phyloP scores from a whole-genome alignment of 2,329 filamentous ascomycete genomes.

The Blumeria graminis region DNA sequence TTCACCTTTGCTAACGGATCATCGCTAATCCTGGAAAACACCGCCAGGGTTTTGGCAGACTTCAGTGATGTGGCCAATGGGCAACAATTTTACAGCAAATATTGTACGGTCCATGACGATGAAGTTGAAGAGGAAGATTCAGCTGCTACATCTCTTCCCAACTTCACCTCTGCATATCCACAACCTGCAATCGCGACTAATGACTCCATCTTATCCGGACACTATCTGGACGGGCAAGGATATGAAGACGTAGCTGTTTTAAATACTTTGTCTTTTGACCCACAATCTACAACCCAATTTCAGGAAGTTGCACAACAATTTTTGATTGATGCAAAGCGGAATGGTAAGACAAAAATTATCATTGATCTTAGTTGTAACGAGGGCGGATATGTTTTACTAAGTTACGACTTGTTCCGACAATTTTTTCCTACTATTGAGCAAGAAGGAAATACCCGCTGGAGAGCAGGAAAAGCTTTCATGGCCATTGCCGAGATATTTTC shows the following conservation, averaged over 20 bases:
- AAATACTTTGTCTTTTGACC: conserved; percentile 10
- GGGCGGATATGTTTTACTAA: conserved; percentile 10
- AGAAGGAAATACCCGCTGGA: conserved; percentile 6
- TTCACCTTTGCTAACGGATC: conserved; percentile 20
- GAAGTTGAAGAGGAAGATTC: conserved; percentile 1
- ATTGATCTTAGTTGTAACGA: conserved; percentile 29
- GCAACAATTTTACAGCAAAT: conserved; percentile 10
- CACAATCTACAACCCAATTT: conserved; percentile 10
- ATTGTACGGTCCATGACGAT: conserved; percentile 16
- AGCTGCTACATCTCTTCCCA: not conserved
- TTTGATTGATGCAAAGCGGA: conserved; percentile 20
- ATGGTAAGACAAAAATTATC: conserved; percentile 32
- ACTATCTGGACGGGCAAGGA: conserved; percentile 11
- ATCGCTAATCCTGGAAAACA: conserved; percentile 13
- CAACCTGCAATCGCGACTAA: conserved; percentile 8
- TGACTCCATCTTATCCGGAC: conserved; percentile 11
- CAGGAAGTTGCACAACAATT: conserved; percentile 16
- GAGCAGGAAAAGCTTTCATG: too few species aligned
- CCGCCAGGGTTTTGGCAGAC: conserved; percentile 16
- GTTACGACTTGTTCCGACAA: conserved; percentile 7
- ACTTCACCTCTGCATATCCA: conserved; percentile 10
- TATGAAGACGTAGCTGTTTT: conserved; percentile 14
- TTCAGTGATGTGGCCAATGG: conserved; percentile 14
- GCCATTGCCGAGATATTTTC: too few species aligned
- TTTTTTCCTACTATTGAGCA: conserved; percentile 9